Percentiles rank a stretch among this genome's conserved stretches.
Evolutionary conservation across 805 yeast genomes (phyloP).

Genomic region (Wickerhamia fluorescens): DNA sequence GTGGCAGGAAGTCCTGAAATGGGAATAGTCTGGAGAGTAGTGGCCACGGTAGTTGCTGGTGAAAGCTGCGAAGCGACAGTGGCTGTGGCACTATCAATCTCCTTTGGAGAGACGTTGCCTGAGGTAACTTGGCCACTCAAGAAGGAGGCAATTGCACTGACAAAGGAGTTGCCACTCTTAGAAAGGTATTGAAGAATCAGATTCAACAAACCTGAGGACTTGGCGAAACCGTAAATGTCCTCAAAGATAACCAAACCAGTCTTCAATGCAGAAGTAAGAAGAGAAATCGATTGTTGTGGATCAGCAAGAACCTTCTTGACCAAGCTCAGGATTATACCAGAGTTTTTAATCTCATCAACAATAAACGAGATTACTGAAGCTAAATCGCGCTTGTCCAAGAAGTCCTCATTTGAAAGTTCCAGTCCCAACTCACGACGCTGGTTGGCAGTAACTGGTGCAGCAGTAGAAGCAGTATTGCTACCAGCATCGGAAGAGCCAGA

Average conservation of each 20-base stretch:
- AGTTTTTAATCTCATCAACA: conserved; percentile 22
- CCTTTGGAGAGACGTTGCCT: conserved; percentile 19
- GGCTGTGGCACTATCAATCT: conserved; percentile 11
- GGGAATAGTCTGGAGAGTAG: too few relatives aligned
- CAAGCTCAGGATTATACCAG: conserved; percentile 27
- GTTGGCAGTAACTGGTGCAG: conserved; percentile 5
- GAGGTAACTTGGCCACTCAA: conserved; percentile 17
- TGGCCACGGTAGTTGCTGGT: conserved; percentile 6
- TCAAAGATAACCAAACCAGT: conserved; percentile 26
- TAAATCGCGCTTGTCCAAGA: conserved; percentile 32
- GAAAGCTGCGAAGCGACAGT: conserved; percentile 8
- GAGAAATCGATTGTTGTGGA: conserved; percentile 27
- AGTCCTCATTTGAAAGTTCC: conserved; percentile 16
- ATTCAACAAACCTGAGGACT: conserved; percentile 27
- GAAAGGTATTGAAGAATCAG: conserved; percentile 18
- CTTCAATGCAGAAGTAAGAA: conserved; percentile 26
- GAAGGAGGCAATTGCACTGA: conserved; percentile 18
- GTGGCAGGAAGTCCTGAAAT: too few relatives aligned
- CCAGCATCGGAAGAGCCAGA: conserved; percentile 11
- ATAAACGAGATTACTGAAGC: conserved; percentile 19
- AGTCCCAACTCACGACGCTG: conserved; percentile 3
- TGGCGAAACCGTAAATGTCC: conserved; percentile 33
- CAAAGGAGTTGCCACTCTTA: conserved; percentile 20
- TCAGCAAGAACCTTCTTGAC: conserved; percentile 29
- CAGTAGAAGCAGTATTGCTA: conserved; percentile 8